Evolutionary conservation across 495 filamentous ascomycete genomes (phyloP).

Genomic region (Aspergillus conjunctus): DNA sequence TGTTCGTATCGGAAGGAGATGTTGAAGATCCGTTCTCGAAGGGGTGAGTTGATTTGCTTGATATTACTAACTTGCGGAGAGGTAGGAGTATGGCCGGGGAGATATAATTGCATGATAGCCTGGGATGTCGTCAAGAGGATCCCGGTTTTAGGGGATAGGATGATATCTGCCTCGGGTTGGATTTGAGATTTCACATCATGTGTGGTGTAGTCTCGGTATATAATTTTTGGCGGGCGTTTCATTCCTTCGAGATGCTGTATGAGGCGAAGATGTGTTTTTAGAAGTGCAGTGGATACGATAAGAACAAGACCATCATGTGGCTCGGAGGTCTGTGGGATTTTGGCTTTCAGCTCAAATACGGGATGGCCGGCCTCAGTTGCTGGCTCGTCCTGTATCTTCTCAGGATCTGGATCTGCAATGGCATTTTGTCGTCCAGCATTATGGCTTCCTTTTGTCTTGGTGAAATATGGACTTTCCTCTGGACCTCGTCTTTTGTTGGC

Average conservation of each 20-base stretch:
- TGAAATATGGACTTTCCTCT: conserved; percentile 24
- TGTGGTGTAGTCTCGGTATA: conserved; percentile 35
- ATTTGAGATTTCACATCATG: not conserved
- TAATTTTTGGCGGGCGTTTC: conserved; percentile 18
- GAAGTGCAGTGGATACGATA: conserved; percentile 34
- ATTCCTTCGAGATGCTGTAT: conserved; percentile 30
- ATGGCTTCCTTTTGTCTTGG: not conserved
- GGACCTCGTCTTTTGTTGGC: not conserved
- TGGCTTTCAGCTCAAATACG: not conserved
- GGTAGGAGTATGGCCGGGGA: conserved; percentile 58
- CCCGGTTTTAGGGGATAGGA: conserved; percentile 69
- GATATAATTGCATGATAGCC: conserved; percentile 67
- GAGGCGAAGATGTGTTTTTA: conserved; percentile 31
- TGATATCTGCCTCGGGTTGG: conserved; percentile 68
- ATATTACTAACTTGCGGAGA: conserved; percentile 11
- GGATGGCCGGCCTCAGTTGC: not conserved
- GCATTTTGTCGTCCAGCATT: not conserved
- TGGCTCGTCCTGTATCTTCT: not conserved
- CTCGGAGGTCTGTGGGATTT: conserved; percentile 6
- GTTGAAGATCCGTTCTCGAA: conserved; percentile 59
- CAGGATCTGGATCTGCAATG: not conserved
- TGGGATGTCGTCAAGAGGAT: conserved; percentile 72
- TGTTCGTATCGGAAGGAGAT: conserved; percentile 66
- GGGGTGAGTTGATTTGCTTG: conserved; percentile 38
- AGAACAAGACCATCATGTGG: conserved; percentile 17